These are phyloP conservation scores for Cerrena zonata DNA, from an alignment of 1,284 basidiomycete genomes.

Conservation along the genomic window DNA sequence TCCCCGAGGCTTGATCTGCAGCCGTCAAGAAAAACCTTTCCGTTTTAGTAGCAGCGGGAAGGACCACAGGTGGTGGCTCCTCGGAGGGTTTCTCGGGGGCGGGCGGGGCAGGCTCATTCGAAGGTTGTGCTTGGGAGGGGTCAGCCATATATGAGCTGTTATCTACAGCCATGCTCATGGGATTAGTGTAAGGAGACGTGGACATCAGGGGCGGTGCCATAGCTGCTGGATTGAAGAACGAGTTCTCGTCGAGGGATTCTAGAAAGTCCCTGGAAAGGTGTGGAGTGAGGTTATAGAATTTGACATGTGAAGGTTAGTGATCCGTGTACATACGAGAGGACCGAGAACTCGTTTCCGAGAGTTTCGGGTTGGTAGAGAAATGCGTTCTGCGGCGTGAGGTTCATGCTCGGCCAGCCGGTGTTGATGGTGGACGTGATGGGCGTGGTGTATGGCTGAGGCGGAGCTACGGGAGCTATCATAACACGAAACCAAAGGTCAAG, in stretches of 20 bases:
- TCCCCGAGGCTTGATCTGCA: constrained; percentile 89
- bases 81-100: constrained; percentile 24
- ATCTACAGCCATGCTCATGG: constrained; percentile 25
- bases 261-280: constrained; percentile 62
- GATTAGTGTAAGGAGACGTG: constrained; percentile 34
- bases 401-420: constrained; percentile 46
- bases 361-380: constrained; percentile 66
- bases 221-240: constrained; percentile 58
- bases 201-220: constrained; percentile 47
- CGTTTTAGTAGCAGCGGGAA: constrained; percentile 68
- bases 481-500: constrained; percentile 13
- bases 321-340: constrained; percentile 54
- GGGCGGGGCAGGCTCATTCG: constrained; percentile 11
- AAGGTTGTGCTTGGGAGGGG: neutral
- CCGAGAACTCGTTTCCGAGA: constrained; percentile 75
- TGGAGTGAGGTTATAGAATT: no score
- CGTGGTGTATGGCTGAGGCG: constrained; percentile 19
- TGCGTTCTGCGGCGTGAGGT: constrained; percentile 39
- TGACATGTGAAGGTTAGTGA: constrained; percentile 3
- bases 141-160: constrained; percentile 18
- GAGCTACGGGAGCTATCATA: constrained; percentile 12
- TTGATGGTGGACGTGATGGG: constrained; percentile 28
- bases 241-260: constrained; percentile 69
- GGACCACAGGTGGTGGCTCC: constrained; percentile 35
- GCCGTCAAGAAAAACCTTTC: constrained; percentile 91